These are phyloP conservation scores for Ophiocordyceps camponoti-saundersi DNA, from an alignment of 2,329 filamentous ascomycete species.

Conservation along the genomic window DNA sequence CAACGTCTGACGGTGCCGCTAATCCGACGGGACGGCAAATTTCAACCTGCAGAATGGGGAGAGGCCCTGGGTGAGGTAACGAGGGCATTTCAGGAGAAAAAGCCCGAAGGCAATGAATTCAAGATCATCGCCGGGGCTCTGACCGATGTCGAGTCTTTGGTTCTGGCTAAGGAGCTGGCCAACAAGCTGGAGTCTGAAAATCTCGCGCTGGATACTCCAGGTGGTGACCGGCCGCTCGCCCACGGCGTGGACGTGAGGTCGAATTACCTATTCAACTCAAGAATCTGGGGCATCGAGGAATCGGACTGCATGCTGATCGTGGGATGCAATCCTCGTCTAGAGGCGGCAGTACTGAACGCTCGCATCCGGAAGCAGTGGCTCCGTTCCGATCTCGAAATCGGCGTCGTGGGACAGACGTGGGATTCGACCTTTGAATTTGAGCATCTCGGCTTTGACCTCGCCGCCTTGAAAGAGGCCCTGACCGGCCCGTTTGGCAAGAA, in stretches of 20 bases:
- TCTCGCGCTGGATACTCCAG: constrained; percentile 77
- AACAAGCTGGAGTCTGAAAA: constrained; percentile 97
- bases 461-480: constrained; percentile 70
- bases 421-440: constrained; percentile 92
- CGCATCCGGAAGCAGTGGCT: constrained; percentile 97
- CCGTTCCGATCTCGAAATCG: constrained; percentile 84
- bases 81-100: constrained; percentile 60
- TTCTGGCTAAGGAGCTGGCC: constrained; percentile 91
- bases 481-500: constrained; percentile 85
- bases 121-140: constrained; percentile 87
- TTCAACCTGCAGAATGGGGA: constrained; percentile 88
- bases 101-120: constrained; percentile 83
- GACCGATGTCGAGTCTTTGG: constrained; percentile 80
- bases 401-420: constrained; percentile 77
- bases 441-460: constrained; percentile 66
- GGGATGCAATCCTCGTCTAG: constrained; percentile 87
- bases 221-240: constrained; percentile 66
- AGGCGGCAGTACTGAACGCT: constrained; percentile 88
- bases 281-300: constrained; percentile 83
- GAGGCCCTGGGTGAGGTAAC: constrained; percentile 81
- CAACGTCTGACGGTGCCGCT: constrained; percentile 88
- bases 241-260: constrained; percentile 88
- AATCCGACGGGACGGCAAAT: constrained; percentile 75
- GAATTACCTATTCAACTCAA: constrained; percentile 95
- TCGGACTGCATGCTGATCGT: constrained; percentile 84